Base-by-base conservation (phyloP, 2,329 filamentous ascomycete species). In the Aspergillus sp. region DNA sequence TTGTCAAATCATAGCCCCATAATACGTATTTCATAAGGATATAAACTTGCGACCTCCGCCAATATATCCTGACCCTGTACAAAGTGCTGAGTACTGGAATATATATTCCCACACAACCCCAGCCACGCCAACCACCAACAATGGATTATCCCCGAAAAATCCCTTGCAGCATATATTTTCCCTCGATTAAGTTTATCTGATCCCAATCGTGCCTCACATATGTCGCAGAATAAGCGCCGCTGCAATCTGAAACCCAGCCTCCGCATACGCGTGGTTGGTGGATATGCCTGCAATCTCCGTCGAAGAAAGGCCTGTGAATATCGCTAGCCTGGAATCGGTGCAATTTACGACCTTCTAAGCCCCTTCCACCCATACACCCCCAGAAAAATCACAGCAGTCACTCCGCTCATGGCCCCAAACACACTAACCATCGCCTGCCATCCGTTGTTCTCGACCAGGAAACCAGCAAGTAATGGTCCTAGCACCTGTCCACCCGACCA, bases 351-450 rank as follows among this genome's bases (percentile, higher is more conserved):
- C 33, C 39, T 41, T 19, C 39, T 19, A 13, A 20, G 9, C 4
- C 39, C 22, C 39, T 41, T 13, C 23, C 43, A 35, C 42, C 45
- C 41, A 9, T 45, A 39, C 37, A 20, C 37, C 37, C 37, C 37
- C 37, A 39, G 15, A 5, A 17, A 39, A 9, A 80, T 76, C 7
- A 79, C 49, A 5, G 75, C 74, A 7, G 73, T 78, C 9, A 72
- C 58, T 0, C 70, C 68, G 50, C 72, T 73, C 44, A 82, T 63
- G 23, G 76, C 51, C 2, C 70, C 77, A 52, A 81, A 59, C 3
- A 70, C 67, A 69, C 69, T 76, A n/a, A 67, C 63, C 77, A 81
- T 79, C 1, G 72, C 74, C 9, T 62, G 67, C 78, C 78, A 81
- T 0, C 78, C 77, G 22, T 67, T 67, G 5, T 60, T 56, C 23